Conservation (phyloP, 108 stramenopile genomes). For the Nitzschia palea region DNA sequence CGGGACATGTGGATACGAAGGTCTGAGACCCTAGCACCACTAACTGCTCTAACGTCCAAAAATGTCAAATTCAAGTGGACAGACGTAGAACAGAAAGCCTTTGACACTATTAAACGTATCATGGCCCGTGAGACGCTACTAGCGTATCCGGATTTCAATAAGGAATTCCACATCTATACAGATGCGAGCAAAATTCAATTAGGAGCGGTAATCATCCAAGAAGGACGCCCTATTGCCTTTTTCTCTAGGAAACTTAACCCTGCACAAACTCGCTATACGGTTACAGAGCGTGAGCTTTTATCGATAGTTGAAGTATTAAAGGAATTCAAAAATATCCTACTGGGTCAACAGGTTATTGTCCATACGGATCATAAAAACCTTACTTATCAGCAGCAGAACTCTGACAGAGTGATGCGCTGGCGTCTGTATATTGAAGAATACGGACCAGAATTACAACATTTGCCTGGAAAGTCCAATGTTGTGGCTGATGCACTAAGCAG, state of each 20-base stretch:
- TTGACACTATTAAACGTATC: slow-evolving; percentile 29
- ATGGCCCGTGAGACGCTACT: slow-evolving; percentile 20
- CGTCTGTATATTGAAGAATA: slow-evolving; percentile 33
- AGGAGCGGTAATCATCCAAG: slow-evolving; percentile 38
- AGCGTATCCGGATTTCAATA: slow-evolving; percentile 32
- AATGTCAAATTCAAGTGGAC: background rate
- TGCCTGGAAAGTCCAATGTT: slow-evolving; percentile 17
- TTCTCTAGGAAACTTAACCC: slow-evolving; percentile 30
- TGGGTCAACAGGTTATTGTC: slow-evolving; percentile 27
- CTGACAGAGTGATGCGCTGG: slow-evolving; percentile 17
- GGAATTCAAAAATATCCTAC: slow-evolving; percentile 41
- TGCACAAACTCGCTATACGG: slow-evolving; percentile 37
- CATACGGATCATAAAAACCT: slow-evolving; percentile 54
- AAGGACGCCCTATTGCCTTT: slow-evolving; percentile 22
- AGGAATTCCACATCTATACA: slow-evolving; percentile 32
- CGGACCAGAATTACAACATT: slow-evolving; percentile 18
- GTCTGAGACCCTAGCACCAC: slow-evolving; percentile 33
- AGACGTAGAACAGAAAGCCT: slow-evolving; percentile 36
- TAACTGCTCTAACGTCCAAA: slow-evolving; percentile 19
- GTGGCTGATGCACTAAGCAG: slow-evolving; percentile 20
- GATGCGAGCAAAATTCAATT: slow-evolving; percentile 37
- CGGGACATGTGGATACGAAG: slow-evolving; percentile 32
- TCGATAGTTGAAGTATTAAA: slow-evolving; percentile 35
- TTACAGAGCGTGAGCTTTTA: slow-evolving; percentile 43
- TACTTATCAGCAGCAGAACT: background rate